Percentiles rank a stretch among this genome's conserved stretches.
phyloP scores from a whole-genome alignment of 305 asterid genomes.

The Lippia alba region DNA sequence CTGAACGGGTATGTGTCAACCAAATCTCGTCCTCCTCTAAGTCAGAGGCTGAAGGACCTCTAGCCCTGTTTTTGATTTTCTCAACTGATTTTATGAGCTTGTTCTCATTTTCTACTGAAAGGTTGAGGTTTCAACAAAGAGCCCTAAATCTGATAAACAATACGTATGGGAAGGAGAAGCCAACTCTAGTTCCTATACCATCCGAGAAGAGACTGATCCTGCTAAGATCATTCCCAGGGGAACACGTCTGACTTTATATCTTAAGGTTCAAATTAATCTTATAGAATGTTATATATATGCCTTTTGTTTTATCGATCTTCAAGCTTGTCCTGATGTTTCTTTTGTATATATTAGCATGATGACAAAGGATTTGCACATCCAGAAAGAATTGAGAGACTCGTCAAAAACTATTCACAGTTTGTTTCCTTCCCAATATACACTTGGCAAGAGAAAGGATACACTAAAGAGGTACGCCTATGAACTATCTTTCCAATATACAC shows the following conservation, averaged over 20 bases:
- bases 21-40: slow-evolving; percentile 9
- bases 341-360: slow-evolving; percentile 61
- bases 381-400: slow-evolving; percentile 86
- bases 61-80: slow-evolving; percentile 16
- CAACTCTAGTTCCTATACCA: slow-evolving; percentile 88
- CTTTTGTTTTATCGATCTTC: slow-evolving; percentile 9
- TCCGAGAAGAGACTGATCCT: slow-evolving; percentile 94
- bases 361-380: slow-evolving; percentile 98
- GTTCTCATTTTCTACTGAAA: slow-evolving; percentile 33
- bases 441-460: slow-evolving; percentile 96
- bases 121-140: slow-evolving; percentile 99
- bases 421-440: slow-evolving; percentile 98
- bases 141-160: slow-evolving; percentile 95
- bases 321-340: slow-evolving; percentile 29
- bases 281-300: slow-evolving; percentile 18
- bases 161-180: slow-evolving; percentile 98
- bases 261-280: slow-evolving; percentile 59
- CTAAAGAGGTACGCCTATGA: slow-evolving; percentile 78
- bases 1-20: slow-evolving; percentile 66
- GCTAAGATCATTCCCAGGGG: slow-evolving; percentile 90
- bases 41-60: slow-evolving; percentile 19
- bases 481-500: no score
- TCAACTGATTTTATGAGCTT: slow-evolving; percentile 2
- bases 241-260: slow-evolving; percentile 86
- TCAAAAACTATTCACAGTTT: slow-evolving; percentile 90